phyloP scores from a whole-genome alignment of 495 filamentous ascomycete species.

The Cenococcum geophilum region DNA sequence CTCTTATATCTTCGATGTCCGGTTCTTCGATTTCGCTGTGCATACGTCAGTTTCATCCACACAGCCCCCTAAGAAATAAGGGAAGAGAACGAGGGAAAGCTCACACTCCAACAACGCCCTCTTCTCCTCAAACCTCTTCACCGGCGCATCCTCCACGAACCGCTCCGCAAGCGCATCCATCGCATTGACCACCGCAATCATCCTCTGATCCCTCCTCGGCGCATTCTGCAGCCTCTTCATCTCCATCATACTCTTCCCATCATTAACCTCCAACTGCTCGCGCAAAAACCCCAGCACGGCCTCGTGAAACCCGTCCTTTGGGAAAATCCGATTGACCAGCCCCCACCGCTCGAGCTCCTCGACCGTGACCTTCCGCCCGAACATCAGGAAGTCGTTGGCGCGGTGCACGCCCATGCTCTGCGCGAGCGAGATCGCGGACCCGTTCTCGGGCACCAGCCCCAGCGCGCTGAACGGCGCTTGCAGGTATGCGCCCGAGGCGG shows the following conservation, averaged over 20 bases:
- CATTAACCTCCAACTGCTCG: slow-evolving; percentile 32
- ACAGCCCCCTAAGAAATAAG: neutral
- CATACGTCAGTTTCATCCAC: neutral
- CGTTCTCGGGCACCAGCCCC: slow-evolving; percentile 35
- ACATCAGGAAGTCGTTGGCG: slow-evolving; percentile 39
- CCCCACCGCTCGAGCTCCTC: slow-evolving; percentile 26
- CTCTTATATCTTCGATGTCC: slow-evolving; percentile 1
- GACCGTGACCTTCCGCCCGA: slow-evolving; percentile 32
- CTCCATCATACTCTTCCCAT: slow-evolving; percentile 40
- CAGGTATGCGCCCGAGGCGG: slow-evolving; percentile 29
- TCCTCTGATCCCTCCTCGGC: slow-evolving; percentile 27
- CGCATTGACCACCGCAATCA: slow-evolving; percentile 33
- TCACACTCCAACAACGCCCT: slow-evolving; percentile 16
- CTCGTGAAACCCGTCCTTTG: slow-evolving; percentile 27
- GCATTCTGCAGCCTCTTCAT: slow-evolving; percentile 39
- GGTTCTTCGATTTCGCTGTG: neutral
- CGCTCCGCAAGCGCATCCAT: slow-evolving; percentile 36
- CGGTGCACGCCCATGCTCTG: slow-evolving; percentile 35
- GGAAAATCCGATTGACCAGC: slow-evolving; percentile 33
- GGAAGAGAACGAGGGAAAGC: neutral
- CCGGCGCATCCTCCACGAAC: slow-evolving; percentile 37
- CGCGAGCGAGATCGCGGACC: slow-evolving; percentile 34
- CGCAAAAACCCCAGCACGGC: slow-evolving; percentile 29
- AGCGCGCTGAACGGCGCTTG: slow-evolving; percentile 36
- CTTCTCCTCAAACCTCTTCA: slow-evolving; percentile 32